Evolutionary conservation across 352 stramenopile species (phyloP).

Genomic region (Pilasporangium apinafurcum): DNA sequence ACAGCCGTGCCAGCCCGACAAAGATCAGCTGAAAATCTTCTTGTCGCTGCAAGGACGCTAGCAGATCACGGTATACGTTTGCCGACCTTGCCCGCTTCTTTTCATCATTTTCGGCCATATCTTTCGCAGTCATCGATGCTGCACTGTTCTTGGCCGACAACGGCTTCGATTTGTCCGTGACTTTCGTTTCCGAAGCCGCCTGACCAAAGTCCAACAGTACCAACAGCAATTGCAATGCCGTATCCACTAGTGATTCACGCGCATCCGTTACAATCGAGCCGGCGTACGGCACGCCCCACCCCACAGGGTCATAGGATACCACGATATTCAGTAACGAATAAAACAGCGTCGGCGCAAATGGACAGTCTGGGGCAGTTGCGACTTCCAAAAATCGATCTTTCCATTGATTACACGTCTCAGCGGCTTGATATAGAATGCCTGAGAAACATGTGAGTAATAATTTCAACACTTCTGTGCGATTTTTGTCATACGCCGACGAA

Average conservation of each 20-base stretch:
- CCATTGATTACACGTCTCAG: slow-evolving; percentile 89
- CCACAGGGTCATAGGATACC: slow-evolving; percentile 90
- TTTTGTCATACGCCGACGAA: slow-evolving; percentile 85
- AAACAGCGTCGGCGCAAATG: slow-evolving; percentile 93
- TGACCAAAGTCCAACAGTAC: slow-evolving; percentile 92
- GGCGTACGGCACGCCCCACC: slow-evolving; percentile 86
- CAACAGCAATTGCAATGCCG: slow-evolving; percentile 90
- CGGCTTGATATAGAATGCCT: slow-evolving; percentile 94
- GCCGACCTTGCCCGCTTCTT: slow-evolving; percentile 9
- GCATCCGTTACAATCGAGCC: slow-evolving; percentile 86
- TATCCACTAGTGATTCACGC: slow-evolving; percentile 88
- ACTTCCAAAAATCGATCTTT: slow-evolving; percentile 90
- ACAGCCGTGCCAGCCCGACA: slow-evolving; percentile 90
- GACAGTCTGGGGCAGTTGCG: slow-evolving; percentile 84
- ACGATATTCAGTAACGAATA: slow-evolving; percentile 96
- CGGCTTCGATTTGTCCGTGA: slow-evolving; percentile 40
- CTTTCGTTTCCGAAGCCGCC: slow-evolving; percentile 39
- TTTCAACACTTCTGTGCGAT: slow-evolving; percentile 94
- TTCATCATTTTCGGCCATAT: slow-evolving; percentile 24
- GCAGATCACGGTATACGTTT: slow-evolving; percentile 67
- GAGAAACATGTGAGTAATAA: slow-evolving; percentile 93
- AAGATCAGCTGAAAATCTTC: slow-evolving; percentile 93
- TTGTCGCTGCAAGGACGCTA: slow-evolving; percentile 60
- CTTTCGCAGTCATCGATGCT: slow-evolving; percentile 14
- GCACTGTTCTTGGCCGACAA: slow-evolving; percentile 28